Base-by-base conservation (phyloP, 2,329 filamentous ascomycete genomes). In the Lasiodiplodia hormozganensis region DNA sequence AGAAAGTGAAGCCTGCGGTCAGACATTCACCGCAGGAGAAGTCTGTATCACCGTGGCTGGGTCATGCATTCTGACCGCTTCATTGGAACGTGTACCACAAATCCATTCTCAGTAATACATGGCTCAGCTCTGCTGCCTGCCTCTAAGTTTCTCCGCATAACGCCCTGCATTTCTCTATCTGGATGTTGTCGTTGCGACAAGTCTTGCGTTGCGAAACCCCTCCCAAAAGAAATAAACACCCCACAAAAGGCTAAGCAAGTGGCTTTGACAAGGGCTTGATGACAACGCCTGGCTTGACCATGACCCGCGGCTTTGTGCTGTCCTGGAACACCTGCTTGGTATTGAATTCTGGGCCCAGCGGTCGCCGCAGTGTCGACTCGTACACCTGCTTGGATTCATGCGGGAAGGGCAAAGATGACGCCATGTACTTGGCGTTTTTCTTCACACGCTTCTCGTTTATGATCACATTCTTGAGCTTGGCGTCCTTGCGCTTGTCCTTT, bases 251-350 rank as follows among this genome's bases (percentile, higher is more conserved):
- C 75, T 79, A 87, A 43, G 86, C 77, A 73, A 87, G 76, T 21
- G 95, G 95, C 82, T 92, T 94, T 69, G 90, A 89, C 87, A 99
- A 92, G 51, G 96, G 92, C 74, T 89, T 87, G 81, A 99, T 96
- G 80, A 99, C 94, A 40, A 58, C 49, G 57, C 96, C 96, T 82
- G 94, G 92, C 85, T 97, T 97, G 79, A 97, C 84, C 79, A 98
- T 85, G 72, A 98, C 87, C 74, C 93, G 89, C 69, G 96, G 96
- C 86, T 95, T 97, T 69, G 92, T 97, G 70, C 88, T 88, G 74
- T 91, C 89, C 84, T 98, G 94, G 86, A 96, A 96, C 16, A 92
- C 93, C 83, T 93, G 89, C 87, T 97, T 97, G n/a, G 95, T 98
- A 73, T 90, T 89, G 94, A 95, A 99, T 81, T 99, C 95, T 18